Base-by-base conservation (phyloP, 2,329 filamentous ascomycete genomes). In the Beauveria varroae region DNA sequence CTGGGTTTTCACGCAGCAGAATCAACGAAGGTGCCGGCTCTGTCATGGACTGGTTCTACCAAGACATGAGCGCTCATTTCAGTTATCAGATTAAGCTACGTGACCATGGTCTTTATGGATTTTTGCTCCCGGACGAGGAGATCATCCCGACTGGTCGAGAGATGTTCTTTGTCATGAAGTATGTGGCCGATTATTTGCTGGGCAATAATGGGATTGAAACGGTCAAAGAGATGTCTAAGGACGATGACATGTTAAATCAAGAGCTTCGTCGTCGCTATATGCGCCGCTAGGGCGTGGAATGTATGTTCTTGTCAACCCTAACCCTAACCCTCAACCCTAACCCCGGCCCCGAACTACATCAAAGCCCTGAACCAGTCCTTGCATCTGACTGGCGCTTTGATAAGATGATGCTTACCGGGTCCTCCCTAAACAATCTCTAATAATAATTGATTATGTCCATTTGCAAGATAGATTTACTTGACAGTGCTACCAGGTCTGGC, bases 21-120 rank as follows among this genome's bases (percentile, higher is more conserved):
- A 84, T 93, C 64, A 90, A 95, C 70, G 83, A 83, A 0, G 86
- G 87, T 3, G 93, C 93, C 44, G 93, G 93, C 3, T 93, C 90
- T 54, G 91, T 90, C 1, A 85, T 98, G 47, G 95, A 98, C 74
- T 98, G 90, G 86, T 96, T 99, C 74, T 96, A 96, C 72, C 90
- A 96, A 67, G 89, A 96, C 68, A 75, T 98, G 64, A 79, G 82
- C 52, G 90, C 93, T 20, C 86, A 85, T 64, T 96, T 91, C 72
- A 90, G 91, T 62, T 98, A 96, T 72, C 95, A 98, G 78, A 88
- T 95, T 75, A 98, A 98, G 76, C 79, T 99, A 30, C 82, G 95
- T 54, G 95, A 99, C 72, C 95, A 90, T 0, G 95, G 95, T 10
- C 95, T 87, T 71, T 98, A 98, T 72, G 95, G 95, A 0, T 99